phyloP scores from a whole-genome alignment of 768 basidiomycete species.

The Amylocystis lapponica region DNA sequence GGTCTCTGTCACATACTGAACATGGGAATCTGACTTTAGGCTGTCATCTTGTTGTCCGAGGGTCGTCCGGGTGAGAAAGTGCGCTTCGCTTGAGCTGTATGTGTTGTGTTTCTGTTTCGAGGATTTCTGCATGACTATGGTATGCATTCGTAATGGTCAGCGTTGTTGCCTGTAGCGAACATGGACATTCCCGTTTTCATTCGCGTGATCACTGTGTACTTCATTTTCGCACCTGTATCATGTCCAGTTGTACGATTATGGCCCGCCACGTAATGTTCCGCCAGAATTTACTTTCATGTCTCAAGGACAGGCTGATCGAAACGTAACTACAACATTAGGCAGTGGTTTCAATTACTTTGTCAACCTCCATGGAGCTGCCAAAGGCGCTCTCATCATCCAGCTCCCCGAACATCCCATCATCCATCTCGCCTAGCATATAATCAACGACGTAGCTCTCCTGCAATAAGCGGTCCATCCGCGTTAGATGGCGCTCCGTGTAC shows the following conservation, averaged over 20 bases:
- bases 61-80: conserved; percentile 89
- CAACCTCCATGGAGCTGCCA: conserved; percentile 8
- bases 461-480: conserved; percentile 77
- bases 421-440: conserved; percentile 84
- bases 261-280: too few species aligned
- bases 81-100: conserved; percentile 14
- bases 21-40: conserved; percentile 37
- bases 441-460: conserved; percentile 97
- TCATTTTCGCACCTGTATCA: too few species aligned
- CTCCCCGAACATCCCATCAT: conserved; percentile 60
- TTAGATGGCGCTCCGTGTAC: conserved; percentile 90
- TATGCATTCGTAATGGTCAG: too few species aligned
- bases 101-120: too few species aligned
- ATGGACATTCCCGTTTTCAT: too few species aligned
- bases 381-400: conserved; percentile 31
- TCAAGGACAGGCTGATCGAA: too few species aligned
- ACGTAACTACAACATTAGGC: too few species aligned
- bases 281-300: too few species aligned
- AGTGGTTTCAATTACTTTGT: conserved; percentile 8
- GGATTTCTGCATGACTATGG: too few species aligned
- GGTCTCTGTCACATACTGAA: neutral
- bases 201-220: too few species aligned
- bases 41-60: conserved; percentile 81
- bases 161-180: too few species aligned
- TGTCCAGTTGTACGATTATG: too few species aligned